These are phyloP conservation scores for Aspergillus coremiiformis DNA, from an alignment of 495 filamentous ascomycete genomes.

Conservation along the genomic window DNA sequence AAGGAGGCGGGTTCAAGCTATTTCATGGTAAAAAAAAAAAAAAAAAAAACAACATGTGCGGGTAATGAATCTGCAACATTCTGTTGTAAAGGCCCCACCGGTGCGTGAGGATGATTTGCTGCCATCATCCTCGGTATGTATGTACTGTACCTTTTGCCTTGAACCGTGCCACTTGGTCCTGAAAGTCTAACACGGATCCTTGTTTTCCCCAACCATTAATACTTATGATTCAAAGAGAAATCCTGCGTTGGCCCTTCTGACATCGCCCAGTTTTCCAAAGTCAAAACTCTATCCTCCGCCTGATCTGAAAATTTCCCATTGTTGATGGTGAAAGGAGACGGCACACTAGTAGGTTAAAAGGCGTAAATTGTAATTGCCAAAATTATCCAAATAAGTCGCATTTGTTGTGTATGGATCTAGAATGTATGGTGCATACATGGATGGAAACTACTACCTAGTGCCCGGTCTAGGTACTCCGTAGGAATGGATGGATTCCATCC, in stretches of 20 bases:
- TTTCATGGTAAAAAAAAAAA: conserved; percentile 10
- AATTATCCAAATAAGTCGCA: neutral
- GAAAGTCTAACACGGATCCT: conserved; percentile 2
- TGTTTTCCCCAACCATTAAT: neutral
- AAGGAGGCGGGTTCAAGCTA: neutral
- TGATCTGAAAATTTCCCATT: neutral
- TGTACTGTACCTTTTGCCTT: conserved; percentile 16
- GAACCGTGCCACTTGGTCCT: conserved; percentile 16
- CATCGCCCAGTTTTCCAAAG: conserved; percentile 6
- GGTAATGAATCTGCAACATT: conserved; percentile 24
- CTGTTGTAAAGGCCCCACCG: conserved; percentile 16
- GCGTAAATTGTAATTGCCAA: neutral
- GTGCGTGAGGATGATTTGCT: conserved; percentile 9
- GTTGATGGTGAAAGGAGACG: neutral
- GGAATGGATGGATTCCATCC: too few relatives aligned
- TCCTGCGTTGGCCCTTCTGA: neutral
- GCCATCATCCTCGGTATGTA: conserved; percentile 10
- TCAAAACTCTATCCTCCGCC: neutral
- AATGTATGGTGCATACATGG: neutral
- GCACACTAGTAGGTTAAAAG: neutral
- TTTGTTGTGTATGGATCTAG: neutral
- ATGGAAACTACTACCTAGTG: too few relatives aligned
- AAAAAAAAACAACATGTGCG: conserved; percentile 10
- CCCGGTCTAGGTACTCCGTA: too few relatives aligned
- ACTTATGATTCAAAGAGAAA: neutral